Base-by-base conservation (phyloP, 148 eudicot species). In the Pharnaceum exiguum region DNA sequence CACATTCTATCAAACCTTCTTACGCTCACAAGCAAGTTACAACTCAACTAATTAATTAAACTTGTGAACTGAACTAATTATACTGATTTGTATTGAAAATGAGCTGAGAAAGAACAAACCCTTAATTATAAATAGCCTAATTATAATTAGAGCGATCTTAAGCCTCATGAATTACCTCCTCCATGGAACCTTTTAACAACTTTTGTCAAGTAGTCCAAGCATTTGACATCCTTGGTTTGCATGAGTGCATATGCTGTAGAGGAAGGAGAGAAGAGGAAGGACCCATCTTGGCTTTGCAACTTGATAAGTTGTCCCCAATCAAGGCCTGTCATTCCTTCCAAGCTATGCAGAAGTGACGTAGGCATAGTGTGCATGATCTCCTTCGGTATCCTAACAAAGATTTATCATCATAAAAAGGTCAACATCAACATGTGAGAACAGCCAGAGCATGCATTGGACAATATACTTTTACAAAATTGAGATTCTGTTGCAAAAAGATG, bases 211-310 rank as follows among this genome's bases (percentile, higher is more conserved):
- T 91, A 91, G 13, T 29, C 54, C 43, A 87, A 67, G 66, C 96
- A 91, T 29, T 85, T 80, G 30, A 44, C 13, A 56, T 91, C 82
- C 37, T 77, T 79, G 24, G 94, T 87, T 23, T 91, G 81, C 68
- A 81, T 84, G 59, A 91, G 86, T n/a, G 97, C 97, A 75, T 63
- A 91, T 60, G 96, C 97, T 68, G 97, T 91, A 49, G 98, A 85
- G 28, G 98, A 73, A 63, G 98, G 98, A 42, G 98, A 91, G 49
- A 85, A 87, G 61, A 87, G 71, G 62, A 91, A 85, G 39, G 98
- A 91, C 7, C 98, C 98, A 85, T 87, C 96, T 62, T 55, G 51
- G 59, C 79, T 65, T 60, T 87, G 93, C 47, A 91, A 68, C 16
- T 75, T 70, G 7, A 85, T 71, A 54, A 91, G 81, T 74, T 81